Evolutionary conservation across 257 asterid genomes (phyloP).

Genomic region (Solanum okadae): DNA sequence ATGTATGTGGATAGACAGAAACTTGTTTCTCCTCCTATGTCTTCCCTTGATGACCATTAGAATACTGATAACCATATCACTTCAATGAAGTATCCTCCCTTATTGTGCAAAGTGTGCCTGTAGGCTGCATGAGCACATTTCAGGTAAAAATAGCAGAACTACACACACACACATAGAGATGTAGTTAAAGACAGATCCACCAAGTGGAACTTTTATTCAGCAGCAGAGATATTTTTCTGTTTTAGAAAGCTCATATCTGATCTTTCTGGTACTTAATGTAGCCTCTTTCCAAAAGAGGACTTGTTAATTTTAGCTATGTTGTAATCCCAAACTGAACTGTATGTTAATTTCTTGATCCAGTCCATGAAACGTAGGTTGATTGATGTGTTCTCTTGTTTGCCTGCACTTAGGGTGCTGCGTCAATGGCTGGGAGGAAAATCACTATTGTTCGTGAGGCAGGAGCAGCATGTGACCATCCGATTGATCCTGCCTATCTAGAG

Average conservation of each 20-base stretch:
- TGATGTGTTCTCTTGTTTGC: not conserved
- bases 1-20: not conserved
- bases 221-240: not conserved
- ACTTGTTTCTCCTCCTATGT: not conserved
- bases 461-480: constrained; percentile 83
- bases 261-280: not conserved
- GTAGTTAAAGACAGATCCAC: not conserved
- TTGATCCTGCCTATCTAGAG: constrained; percentile 78
- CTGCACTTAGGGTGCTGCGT: constrained; percentile 61
- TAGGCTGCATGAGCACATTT: not conserved
- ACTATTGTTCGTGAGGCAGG: constrained; percentile 71
- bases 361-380: not conserved
- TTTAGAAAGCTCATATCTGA: not conserved
- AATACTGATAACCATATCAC: not conserved
- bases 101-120: not conserved
- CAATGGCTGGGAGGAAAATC: constrained; percentile 69
- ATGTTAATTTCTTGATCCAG: not conserved
- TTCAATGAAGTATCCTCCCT: not conserved
- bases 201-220: not conserved
- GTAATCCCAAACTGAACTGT: not conserved
- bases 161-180: not conserved
- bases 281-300: not conserved
- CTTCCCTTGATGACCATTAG: not conserved
- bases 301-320: not conserved
- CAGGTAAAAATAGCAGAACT: not conserved